Base-by-base conservation (phyloP, 2,329 filamentous ascomycete species). In the Zymoseptoria ardabiliae region DNA sequence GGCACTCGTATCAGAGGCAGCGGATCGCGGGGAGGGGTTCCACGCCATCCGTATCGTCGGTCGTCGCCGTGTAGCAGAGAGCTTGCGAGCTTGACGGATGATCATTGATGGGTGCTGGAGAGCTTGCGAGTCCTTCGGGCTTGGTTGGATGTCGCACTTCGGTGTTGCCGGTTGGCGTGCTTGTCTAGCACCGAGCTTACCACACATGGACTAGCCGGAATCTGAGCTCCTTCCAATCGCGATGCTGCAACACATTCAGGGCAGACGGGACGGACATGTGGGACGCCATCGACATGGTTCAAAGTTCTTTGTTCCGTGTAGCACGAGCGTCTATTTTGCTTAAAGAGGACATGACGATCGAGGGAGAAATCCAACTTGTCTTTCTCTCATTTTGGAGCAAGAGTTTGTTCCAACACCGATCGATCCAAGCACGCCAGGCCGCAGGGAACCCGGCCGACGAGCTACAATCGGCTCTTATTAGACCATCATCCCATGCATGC, bases 1-100 rank as follows among this genome's bases (percentile, higher is more conserved):
- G 53, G 60, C 50, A 58, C 58, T 58, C 64, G 63, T 62, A 65
- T 66, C 63, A 62, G 61, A 63, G 59, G 50, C 56, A 50, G 55
- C 58, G 57, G 56, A 41, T 51, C 66, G 54, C 53, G 55, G 62
- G 60, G 56, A 56, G 54, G 53, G 60, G 60, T 61, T 61, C 56
- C 58, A 62, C 21, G 56, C 55, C 59, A 55, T 58, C 60, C 65
- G 62, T 58, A 63, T 61, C 23, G 63, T 55, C 52, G 58, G 60
- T 28, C 55, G 48, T 41, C 45, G 41, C 56, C 54, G 52, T 35
- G 50, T 50, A 45, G 41, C 53, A 55, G 23, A 53, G 49, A 21
- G 55, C 56, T 58, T 57, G 57, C 57, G 56, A 56, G 30, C 57
- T 60, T 53, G 54, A 41, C 5, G 25, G 25, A 45, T 13, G 35